Conservation (phyloP, 2,329 filamentous ascomycete species). For the Rhynchosporium secalis region DNA sequence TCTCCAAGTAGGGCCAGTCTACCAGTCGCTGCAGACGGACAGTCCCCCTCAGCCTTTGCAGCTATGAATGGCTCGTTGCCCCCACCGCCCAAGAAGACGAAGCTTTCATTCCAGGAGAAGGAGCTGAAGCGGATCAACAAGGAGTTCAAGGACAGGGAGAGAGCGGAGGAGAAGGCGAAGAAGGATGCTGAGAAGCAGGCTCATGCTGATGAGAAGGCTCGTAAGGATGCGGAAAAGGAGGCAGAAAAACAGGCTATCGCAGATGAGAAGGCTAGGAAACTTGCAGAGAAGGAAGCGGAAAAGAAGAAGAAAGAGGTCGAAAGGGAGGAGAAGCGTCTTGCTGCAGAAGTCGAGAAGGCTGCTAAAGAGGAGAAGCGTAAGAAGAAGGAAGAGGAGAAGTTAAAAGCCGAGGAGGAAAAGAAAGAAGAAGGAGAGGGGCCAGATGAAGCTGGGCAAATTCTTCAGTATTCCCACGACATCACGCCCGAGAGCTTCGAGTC, state of each 20-base stretch:
- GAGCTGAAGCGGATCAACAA: slow-evolving; percentile 43
- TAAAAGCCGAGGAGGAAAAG: slow-evolving; percentile 49
- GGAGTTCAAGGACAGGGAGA: slow-evolving; percentile 35
- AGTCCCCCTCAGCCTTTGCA: slow-evolving; percentile 28
- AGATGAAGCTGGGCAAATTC: slow-evolving; percentile 42
- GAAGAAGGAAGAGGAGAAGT: slow-evolving; percentile 42
- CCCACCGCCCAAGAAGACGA: slow-evolving; percentile 34
- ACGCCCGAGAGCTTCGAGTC: slow-evolving; percentile 23
- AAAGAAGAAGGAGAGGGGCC: slow-evolving; percentile 49
- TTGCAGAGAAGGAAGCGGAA: slow-evolving; percentile 27
- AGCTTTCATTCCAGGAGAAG: slow-evolving; percentile 35
- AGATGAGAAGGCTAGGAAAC: slow-evolving; percentile 11
- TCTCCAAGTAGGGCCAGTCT: background rate
- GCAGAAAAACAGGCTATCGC: slow-evolving; percentile 6
- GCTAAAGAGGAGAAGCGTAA: slow-evolving; percentile 42
- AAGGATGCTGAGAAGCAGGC: slow-evolving; percentile 39
- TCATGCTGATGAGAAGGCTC: slow-evolving; percentile 34
- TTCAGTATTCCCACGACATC: slow-evolving; percentile 26
- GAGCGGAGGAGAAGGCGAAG: slow-evolving; percentile 34
- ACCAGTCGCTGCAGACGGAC: background rate
- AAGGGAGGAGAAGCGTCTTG: slow-evolving; percentile 36
- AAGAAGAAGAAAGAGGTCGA: slow-evolving; percentile 41
- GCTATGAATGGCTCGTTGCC: slow-evolving; percentile 25
- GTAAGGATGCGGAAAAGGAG: slow-evolving; percentile 32
- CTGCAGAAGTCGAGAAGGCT: slow-evolving; percentile 25